Evolutionary conservation across 257 asterid species (phyloP).

Genomic region (Osmanthus fragrans): DNA sequence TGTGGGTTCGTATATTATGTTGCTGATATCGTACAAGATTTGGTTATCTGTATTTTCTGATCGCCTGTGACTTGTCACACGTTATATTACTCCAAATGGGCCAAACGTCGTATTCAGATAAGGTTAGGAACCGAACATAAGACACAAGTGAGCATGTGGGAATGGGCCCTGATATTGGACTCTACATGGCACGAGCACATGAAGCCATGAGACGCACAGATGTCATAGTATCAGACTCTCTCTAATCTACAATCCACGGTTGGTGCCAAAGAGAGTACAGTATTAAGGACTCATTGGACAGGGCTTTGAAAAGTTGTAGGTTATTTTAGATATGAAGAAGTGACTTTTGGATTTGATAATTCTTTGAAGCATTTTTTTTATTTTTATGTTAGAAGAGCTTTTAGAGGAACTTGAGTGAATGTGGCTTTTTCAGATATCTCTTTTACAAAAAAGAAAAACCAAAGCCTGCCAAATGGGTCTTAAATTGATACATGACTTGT

Average conservation of each 20-base stretch:
- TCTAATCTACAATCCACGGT: neutral
- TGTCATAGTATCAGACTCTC: slow-evolving; percentile 16
- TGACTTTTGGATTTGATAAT: too few relatives aligned
- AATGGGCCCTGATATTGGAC: slow-evolving; percentile 30
- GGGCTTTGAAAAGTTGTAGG: too few relatives aligned
- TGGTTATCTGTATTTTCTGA: neutral
- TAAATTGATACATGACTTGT: too few relatives aligned
- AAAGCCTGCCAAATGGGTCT: too few relatives aligned
- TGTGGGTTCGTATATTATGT: neutral
- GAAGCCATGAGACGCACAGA: slow-evolving; percentile 9
- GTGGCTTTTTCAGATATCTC: too few relatives aligned
- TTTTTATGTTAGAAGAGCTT: too few relatives aligned
- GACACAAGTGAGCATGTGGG: slow-evolving; percentile 33
- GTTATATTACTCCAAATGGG: neutral
- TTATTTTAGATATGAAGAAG: too few relatives aligned
- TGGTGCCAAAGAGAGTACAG: slow-evolving; percentile 15
- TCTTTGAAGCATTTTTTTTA: too few relatives aligned
- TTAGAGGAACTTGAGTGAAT: too few relatives aligned
- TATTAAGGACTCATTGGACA: too few relatives aligned
- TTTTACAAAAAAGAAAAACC: too few relatives aligned
- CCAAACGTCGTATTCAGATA: slow-evolving; percentile 23
- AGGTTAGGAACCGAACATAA: slow-evolving; percentile 31
- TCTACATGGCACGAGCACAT: slow-evolving; percentile 23
- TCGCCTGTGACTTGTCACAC: neutral
- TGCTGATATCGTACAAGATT: neutral